A percentile compares a stretch with the other conserved stretches of the same genome.
Evolutionary conservation across 2,329 filamentous ascomycete genomes (phyloP).

Genomic region (Cryoendolithus antarcticus): DNA sequence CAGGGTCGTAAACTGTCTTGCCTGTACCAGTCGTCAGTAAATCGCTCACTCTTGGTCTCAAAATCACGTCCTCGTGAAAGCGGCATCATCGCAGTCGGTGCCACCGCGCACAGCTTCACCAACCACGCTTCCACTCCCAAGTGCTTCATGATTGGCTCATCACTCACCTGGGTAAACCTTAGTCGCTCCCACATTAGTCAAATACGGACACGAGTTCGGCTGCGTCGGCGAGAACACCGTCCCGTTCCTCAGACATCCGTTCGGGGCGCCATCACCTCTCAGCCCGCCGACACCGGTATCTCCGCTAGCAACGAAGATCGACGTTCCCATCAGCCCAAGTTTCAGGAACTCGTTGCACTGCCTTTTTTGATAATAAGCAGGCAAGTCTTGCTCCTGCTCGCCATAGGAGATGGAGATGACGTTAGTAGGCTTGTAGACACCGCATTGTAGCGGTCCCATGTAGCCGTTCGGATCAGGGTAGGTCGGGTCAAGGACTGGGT

Average conservation of each 20-base stretch:
- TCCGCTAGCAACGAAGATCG: conserved; percentile 41
- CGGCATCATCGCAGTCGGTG: too few relatives aligned
- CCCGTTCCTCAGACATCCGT: conserved; percentile 16
- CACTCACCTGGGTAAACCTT: too few relatives aligned
- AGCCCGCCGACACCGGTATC: conserved; percentile 28
- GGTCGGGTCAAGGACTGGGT: conserved; percentile 25
- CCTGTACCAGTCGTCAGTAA: conserved; percentile 6
- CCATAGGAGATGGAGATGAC: conserved; percentile 45
- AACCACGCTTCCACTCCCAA: too few relatives aligned
- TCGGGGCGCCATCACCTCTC: conserved; percentile 8
- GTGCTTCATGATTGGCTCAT: too few relatives aligned
- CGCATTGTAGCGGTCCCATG: conserved; percentile 33
- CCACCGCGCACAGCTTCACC: too few relatives aligned
- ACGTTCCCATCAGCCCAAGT: conserved; percentile 41
- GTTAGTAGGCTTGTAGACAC: conserved; percentile 34
- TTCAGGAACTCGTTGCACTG: conserved; percentile 48
- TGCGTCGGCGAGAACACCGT: conserved; percentile 35
- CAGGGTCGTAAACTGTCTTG: conserved; percentile 13
- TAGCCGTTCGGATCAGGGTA: conserved; percentile 28
- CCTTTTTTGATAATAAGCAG: conserved; percentile 36
- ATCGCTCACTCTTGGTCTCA: too few relatives aligned
- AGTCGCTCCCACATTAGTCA: conserved; percentile 43
- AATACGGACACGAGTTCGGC: conserved; percentile 36
- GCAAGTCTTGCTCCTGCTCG: conserved; percentile 39
- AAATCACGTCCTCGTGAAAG: too few relatives aligned